Evolutionary conservation across 495 filamentous ascomycete species (phyloP).

Genomic region (Penicillium maclennaniae): DNA sequence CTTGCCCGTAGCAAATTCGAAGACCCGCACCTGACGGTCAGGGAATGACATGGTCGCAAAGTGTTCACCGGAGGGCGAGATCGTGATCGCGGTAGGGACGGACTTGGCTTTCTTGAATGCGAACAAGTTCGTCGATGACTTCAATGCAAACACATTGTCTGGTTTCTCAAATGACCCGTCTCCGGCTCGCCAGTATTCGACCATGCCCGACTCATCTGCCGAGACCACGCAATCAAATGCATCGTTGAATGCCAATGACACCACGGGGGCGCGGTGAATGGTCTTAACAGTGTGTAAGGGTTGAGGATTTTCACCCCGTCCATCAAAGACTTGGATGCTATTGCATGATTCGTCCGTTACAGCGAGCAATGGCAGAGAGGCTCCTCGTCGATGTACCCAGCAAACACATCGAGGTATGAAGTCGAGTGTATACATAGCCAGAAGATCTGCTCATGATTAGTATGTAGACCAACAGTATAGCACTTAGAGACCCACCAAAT

Average conservation of each 20-base stretch:
- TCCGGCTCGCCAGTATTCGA: conserved; percentile 89
- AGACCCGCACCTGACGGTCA: conserved; percentile 86
- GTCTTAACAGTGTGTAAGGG: conserved; percentile 70
- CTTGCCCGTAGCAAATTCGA: conserved; percentile 86
- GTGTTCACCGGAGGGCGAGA: conserved; percentile 78
- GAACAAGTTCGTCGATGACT: conserved; percentile 89
- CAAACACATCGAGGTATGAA: conserved; percentile 75
- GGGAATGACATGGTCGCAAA: conserved; percentile 92
- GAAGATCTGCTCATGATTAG: conserved; percentile 56
- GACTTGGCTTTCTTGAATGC: conserved; percentile 96
- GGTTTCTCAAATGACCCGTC: conserved; percentile 82
- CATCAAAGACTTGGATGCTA: conserved; percentile 79
- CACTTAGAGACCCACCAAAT: conserved; percentile 53
- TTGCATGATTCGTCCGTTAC: conserved; percentile 78
- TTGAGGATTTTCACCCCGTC: conserved; percentile 70
- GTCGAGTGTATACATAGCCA: conserved; percentile 73
- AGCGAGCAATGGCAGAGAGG: conserved; percentile 80
- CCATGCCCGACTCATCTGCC: conserved; percentile 84
- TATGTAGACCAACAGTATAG: not conserved
- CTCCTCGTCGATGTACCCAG: conserved; percentile 88
- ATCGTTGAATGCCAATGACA: conserved; percentile 85
- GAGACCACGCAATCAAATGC: conserved; percentile 86
- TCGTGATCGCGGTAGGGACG: conserved; percentile 73
- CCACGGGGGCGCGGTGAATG: conserved; percentile 74
- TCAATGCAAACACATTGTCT: conserved; percentile 83